phyloP scores from a whole-genome alignment of 1,139 yeast genomes.

The Lodderomyces metapsilosis region DNA sequence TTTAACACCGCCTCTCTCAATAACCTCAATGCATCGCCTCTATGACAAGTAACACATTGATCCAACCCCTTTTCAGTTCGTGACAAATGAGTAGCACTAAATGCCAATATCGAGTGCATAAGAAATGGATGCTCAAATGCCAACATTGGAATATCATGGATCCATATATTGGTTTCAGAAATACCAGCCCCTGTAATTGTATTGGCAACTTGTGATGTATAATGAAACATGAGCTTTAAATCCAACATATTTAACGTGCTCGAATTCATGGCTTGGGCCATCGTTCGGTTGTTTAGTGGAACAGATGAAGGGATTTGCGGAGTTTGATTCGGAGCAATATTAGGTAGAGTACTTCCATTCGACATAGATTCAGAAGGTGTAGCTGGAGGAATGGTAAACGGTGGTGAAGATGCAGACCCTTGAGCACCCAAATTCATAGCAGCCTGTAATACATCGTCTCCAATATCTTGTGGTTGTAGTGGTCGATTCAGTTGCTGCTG shows the following conservation, averaged over 20 bases:
- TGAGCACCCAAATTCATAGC: neutral
- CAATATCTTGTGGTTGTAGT: neutral
- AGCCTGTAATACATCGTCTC: neutral
- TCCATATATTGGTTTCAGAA: conserved; percentile 85
- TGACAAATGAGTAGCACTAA: conserved; percentile 87
- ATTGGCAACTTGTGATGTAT: conserved; percentile 78
- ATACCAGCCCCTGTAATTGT: conserved; percentile 91
- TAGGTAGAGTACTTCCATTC: conserved; percentile 17
- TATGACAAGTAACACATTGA: conserved; percentile 79
- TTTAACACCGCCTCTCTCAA: conserved; percentile 82
- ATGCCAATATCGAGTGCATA: conserved; percentile 88
- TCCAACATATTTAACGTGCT: conserved; percentile 66
- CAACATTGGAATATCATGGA: conserved; percentile 78
- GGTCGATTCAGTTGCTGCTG: neutral
- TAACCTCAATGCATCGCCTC: conserved; percentile 81
- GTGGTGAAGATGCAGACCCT: conserved; percentile 2
- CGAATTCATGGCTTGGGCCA: conserved; percentile 20
- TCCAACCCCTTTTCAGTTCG: conserved; percentile 75
- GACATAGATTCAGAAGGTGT: neutral
- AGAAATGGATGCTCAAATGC: conserved; percentile 87
- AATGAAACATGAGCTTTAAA: conserved; percentile 80
- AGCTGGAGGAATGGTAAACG: neutral
- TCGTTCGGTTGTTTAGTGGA: conserved; percentile 9
- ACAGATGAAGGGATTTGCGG: conserved; percentile 9
- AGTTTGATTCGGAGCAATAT: conserved; percentile 27